Conservation (phyloP, 768 basidiomycete genomes). For the Pisolithus microcarpus region DNA sequence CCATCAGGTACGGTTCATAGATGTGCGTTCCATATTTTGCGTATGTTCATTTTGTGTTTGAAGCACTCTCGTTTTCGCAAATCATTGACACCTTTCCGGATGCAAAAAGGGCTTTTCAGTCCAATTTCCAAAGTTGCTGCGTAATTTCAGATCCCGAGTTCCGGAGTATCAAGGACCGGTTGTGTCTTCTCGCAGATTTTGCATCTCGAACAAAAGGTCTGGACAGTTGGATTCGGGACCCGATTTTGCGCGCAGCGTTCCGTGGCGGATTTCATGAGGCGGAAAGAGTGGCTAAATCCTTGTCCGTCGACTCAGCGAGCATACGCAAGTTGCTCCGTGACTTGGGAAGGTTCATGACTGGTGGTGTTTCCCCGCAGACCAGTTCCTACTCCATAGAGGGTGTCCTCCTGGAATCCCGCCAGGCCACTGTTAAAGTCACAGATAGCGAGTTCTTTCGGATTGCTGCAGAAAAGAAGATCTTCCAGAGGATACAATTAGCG, state of each 20-base stretch:
- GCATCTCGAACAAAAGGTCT: background rate
- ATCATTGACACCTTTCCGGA: slow-evolving; percentile 8
- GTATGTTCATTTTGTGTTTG: background rate
- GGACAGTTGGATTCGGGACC: background rate
- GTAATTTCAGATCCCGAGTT: slow-evolving; percentile 11
- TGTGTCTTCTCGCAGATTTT: slow-evolving; percentile 10
- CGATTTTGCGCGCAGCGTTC: slow-evolving; percentile 6
- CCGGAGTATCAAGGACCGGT: slow-evolving; percentile 7
- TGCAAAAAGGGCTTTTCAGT: background rate
- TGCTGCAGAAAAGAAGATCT: background rate
- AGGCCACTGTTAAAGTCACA: background rate
- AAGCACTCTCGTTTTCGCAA: slow-evolving; percentile 5
- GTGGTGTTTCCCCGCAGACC: background rate
- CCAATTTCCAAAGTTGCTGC: background rate
- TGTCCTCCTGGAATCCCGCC: slow-evolving; percentile 1
- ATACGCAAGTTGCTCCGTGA: background rate
- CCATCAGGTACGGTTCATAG: no score
- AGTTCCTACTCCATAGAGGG: background rate
- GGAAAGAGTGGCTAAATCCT: background rate
- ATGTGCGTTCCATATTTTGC: no score
- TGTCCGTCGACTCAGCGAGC: background rate
- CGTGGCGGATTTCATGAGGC: background rate
- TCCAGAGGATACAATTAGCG: background rate
- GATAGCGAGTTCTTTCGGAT: slow-evolving; percentile 12
- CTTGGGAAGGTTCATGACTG: background rate